Conservation (phyloP, 208 protist species). For the Trichomonas tenax region DNA sequence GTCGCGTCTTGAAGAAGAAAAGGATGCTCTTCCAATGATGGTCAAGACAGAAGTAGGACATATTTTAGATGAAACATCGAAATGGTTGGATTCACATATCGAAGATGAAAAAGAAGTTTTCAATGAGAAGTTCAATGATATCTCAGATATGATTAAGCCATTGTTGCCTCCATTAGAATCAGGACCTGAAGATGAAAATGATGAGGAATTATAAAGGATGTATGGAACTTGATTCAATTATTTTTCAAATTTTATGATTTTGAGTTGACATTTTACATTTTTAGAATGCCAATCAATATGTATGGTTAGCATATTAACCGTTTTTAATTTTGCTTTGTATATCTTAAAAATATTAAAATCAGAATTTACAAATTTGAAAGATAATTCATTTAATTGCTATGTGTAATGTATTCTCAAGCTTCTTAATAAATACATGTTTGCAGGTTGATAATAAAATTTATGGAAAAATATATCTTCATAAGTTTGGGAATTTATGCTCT, state of each 20-base stretch:
- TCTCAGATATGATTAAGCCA: not conserved
- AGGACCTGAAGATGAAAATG: not conserved
- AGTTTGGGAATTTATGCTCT: too few species aligned
- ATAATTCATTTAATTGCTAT: too few species aligned
- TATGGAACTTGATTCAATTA: too few species aligned
- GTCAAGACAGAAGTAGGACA: not conserved
- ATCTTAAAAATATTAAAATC: too few species aligned
- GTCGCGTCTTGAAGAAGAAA: not conserved
- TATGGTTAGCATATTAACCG: too few species aligned
- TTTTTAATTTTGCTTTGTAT: too few species aligned
- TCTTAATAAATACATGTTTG: too few species aligned
- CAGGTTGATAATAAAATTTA: too few species aligned
- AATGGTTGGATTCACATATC: not conserved
- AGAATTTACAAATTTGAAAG: too few species aligned
- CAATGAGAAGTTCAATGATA: not conserved
- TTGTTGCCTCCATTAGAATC: not conserved
- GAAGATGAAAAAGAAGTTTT: conserved; percentile 4
- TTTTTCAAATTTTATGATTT: not conserved
- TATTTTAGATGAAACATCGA: not conserved
- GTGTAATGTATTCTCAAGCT: too few species aligned
- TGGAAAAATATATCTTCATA: too few species aligned
- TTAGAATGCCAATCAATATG: not conserved
- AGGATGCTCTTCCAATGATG: not conserved
- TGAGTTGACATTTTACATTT: not conserved
- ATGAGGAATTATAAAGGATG: not conserved